Percentiles rank a stretch among this genome's conserved stretches.
Conservation (phyloP, 1,139 yeast species). For the Geotrichum klebahnii region DNA sequence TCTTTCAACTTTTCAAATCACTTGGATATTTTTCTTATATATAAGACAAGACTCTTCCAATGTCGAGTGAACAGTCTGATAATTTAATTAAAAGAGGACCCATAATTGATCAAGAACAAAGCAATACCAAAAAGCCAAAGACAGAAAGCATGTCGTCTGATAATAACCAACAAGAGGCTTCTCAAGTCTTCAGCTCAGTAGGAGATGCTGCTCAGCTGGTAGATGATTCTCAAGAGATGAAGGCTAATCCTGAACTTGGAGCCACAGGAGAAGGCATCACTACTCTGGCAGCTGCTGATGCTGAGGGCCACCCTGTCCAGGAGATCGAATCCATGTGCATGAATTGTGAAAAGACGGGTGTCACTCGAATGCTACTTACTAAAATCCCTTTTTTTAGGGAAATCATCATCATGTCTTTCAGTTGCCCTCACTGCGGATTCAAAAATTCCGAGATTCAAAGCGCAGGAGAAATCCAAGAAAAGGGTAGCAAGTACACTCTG, state of each 20-base stretch:
- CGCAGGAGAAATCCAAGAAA: conserved; percentile 75
- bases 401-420: conserved; percentile 89
- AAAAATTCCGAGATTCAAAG: conserved; percentile 92
- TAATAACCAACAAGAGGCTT: not conserved
- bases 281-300: conserved; percentile 53
- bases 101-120: not conserved
- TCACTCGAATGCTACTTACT: conserved; percentile 77
- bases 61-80: conserved; percentile 3
- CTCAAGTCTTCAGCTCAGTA: conserved; percentile 26
- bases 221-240: conserved; percentile 24
- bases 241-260: conserved; percentile 26
- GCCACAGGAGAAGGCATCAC: conserved; percentile 29
- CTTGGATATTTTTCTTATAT: too few species aligned
- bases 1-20: not conserved
- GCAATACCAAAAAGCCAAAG: conserved; percentile 3
- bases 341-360: conserved; percentile 87
- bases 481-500: conserved; percentile 72
- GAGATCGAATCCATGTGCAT: conserved; percentile 92
- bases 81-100: not conserved
- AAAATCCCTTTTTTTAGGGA: conserved; percentile 89
- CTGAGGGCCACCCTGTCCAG: conserved; percentile 94
- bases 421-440: conserved; percentile 90
- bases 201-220: conserved; percentile 32
- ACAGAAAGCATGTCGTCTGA: not conserved
- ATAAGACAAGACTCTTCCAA: not conserved